Conservation (phyloP, 2,329 filamentous ascomycete genomes). For the Cladosporium austrohemisphaericum region DNA sequence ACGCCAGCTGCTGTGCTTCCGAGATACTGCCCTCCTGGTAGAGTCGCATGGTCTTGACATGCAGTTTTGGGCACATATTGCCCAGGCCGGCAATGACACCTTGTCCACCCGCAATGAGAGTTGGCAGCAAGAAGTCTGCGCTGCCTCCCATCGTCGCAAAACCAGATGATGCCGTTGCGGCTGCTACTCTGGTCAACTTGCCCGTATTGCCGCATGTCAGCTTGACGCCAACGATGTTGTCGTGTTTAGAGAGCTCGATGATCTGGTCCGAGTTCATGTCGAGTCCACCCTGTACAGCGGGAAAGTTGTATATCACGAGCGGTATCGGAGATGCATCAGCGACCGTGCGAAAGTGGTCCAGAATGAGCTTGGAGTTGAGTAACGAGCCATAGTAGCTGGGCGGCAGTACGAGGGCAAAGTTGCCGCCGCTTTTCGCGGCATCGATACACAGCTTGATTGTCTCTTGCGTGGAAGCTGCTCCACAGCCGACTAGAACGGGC, state of each 20-base stretch:
- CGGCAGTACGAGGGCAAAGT: slow-evolving; percentile 72
- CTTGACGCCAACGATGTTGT: slow-evolving; percentile 66
- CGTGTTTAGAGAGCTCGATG: slow-evolving; percentile 56
- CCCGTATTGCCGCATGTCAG: slow-evolving; percentile 68
- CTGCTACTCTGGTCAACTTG: slow-evolving; percentile 59
- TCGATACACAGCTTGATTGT: slow-evolving; percentile 66
- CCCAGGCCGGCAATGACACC: slow-evolving; percentile 69
- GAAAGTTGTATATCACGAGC: slow-evolving; percentile 67
- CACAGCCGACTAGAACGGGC: slow-evolving; percentile 73
- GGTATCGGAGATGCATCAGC: slow-evolving; percentile 61
- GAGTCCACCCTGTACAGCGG: slow-evolving; percentile 59
- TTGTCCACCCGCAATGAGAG: slow-evolving; percentile 64
- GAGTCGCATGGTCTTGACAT: slow-evolving; percentile 58
- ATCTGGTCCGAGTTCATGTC: slow-evolving; percentile 63
- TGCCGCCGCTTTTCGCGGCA: slow-evolving; percentile 65
- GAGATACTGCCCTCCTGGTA: slow-evolving; percentile 57
- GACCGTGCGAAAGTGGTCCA: slow-evolving; percentile 63
- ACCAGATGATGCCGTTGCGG: slow-evolving; percentile 47
- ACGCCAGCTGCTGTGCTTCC: slow-evolving; percentile 62
- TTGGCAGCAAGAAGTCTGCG: slow-evolving; percentile 70
- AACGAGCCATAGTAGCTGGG: slow-evolving; percentile 71
- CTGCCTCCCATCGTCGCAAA: slow-evolving; percentile 71
- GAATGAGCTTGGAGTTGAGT: slow-evolving; percentile 57
- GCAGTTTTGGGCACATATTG: slow-evolving; percentile 66
- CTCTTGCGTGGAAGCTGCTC: slow-evolving; percentile 69